Base-by-base conservation (phyloP, 1,284 basidiomycete genomes). In the Cryptococcus sp. region DNA sequence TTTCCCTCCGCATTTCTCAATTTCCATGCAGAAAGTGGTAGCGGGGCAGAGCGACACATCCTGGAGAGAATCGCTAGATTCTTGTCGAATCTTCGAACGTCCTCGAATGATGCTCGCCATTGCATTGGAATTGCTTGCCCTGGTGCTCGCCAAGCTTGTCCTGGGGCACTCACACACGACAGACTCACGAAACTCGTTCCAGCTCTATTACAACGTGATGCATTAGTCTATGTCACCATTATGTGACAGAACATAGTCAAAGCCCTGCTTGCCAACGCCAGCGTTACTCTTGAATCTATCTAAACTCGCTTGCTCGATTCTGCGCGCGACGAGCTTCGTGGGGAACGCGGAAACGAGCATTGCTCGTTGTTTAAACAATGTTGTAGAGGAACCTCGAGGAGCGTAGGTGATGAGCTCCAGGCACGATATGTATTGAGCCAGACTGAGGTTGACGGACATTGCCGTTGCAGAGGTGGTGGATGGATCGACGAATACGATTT, bases 401-500 rank as follows among this genome's bases (percentile, higher is more conserved):
- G 83, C 82, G 74, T 97, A 97, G 51, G 86, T 87, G 78, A 97
- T 93, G 70, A 85, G 86, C 78, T 97, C 93, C 65, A 90, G 87
- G 72, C 72, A 75, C 47, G 72, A 75, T 77, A 79, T 66, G 54
- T 79, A 79, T 78, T 95, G 89, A 16, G 90, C 91, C 47, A 95
- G 81, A 22, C 89, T 90, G 53, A 96, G 86, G 79, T 94, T 96
- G 77, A 92, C 87, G 22, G 91, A 91, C 75, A 96, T 91, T 61
- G 86, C 87, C 38, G 88, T 89, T 49, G 84, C 86, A 27, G 83
- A 85, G 54, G 85, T 81, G 8, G 54, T 52, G 25, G 62, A 55
- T 0, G 92, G 92, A 76, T 95, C 91, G 46, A 94, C 83, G 73
- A 93, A 94, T 11, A 91, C 91, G 61, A 97, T 88, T 80, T 97